Evolutionary conservation across 139 green algal genomes (phyloP), one percentile per base, ranked within the genome.

Genomic region (Chlamydomonas eustigma): DNA sequence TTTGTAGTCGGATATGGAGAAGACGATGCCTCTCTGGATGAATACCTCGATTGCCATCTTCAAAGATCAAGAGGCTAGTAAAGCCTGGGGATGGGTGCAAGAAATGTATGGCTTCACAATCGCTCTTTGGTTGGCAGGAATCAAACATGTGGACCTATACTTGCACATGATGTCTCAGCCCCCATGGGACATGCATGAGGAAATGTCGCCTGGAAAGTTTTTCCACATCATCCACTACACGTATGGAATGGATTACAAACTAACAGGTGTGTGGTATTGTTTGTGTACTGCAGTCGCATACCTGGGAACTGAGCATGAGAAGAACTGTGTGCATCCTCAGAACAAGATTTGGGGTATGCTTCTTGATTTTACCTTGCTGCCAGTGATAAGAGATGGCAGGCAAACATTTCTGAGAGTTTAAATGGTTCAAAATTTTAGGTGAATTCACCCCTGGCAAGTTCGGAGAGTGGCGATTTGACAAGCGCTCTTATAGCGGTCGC

Each of bases 191-290:
- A 85, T 52, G n/a, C 78, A 81, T 0, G 52, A 92, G 66, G 31
- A 83, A 66, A 74, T 85, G 66, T 39, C 77, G 2, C 72, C 76
- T 33, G 64, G 38, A 50, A 83, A 81, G 71, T 82, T 83, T 25
- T 94, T 87, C 84, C 96, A 97, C 87, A 92, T 98, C 50, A 84
- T 98, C 58, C 95, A 99, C 83, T 98, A 96, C 88, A 99, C 95
- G 1, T 99, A 98, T 76, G 94, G 94, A 68, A 94, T 91, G 78
- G 94, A 97, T 83, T 99, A 93, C 85, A 91, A 67, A 4, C 71
- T 76, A 22, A 58, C 44, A 58, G 44, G 44, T 58, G 44, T 58
- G 44, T 18, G 44, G 44, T 58, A 18, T 18, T 58, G 44, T 12
- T 12, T 58, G 44, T 12, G 44, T 58, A 58, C 12, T 28, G 12